Base-by-base conservation (phyloP, 129 eudicot genomes). In the Tagetes patula region DNA sequence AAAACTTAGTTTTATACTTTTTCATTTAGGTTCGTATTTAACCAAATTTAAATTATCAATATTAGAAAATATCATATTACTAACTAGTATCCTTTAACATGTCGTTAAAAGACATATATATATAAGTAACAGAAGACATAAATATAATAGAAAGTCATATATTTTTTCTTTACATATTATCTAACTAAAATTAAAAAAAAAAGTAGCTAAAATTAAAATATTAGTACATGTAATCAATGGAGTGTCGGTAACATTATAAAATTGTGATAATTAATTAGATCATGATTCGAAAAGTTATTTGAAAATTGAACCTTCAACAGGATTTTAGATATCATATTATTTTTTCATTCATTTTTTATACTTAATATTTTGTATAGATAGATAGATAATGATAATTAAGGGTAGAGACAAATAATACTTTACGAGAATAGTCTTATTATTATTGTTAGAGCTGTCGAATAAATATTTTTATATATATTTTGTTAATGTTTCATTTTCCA, bases 161-260 rank as follows among this genome's bases (percentile, higher is more conserved):
- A 5, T 42, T 42, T 5, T 42, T 9, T 87, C 84, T 94, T 90
- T 49, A 92, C 98, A 54, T 5, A 37, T 34, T 61, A 34, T 8
- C 27, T 38, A 5, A 33, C 36, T 37, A 4, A 36, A 33, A 10
- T 34, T 3, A 34, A 4, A 2, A 30, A 60, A 20, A 20, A 20
- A 20, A 20, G 27, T 20, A 20, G 27, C 27, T 20, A 20, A 20
- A 20, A 20, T 20, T 20, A 20, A 20, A 20, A 55, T 6, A 14
- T 2, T 38, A 33, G n/a, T n/a, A 69, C 20, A 3, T 50, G n/a
- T 33, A 50, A 8, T 12, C 34, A 14, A 8, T 8, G 36, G 45
- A 72, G 45, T 72, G 76, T 72, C 76, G 76, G 76, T 72, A 58
- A 58, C 49, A 72, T 38, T 49, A 59, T 30, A 5, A 31, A 67